Evolutionary conservation across 257 asterid species (phyloP), one percentile per base, ranked within the genome.

Genomic region (Rhazya stricta): DNA sequence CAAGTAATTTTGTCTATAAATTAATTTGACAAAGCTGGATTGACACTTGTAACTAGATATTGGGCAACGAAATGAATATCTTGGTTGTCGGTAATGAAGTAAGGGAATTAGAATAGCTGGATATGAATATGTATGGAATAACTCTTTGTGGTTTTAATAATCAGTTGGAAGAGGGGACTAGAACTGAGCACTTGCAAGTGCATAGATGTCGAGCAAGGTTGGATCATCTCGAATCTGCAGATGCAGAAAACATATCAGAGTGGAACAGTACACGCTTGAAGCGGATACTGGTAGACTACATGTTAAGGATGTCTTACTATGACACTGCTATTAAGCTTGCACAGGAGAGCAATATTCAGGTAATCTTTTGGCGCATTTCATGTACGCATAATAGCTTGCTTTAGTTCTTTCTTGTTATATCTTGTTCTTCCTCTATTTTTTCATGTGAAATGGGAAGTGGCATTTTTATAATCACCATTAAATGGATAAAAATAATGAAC

Each of bases 271-370:
- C 80, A 37, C 91, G 99, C 42, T 82, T 96, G 93, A 93, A 89
- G 72, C 78, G 98, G 63, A 88, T 96, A 82, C 92, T 96, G 63
- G 96, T 96, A 37, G 99, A 96, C 77, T 96, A 96, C 84, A 91
- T 96, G 96, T 74, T 93, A 86, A 88, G 98, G 57, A 93, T 95
- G 98, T 95, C 99, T 21, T 95, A 92, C 81, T 92, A 86, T 74
- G 93, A 88, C 76, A 89, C 98, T 65, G 99, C 99, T 68, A 79
- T 73, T 72, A 91, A 88, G 91, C 91, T 96, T 76, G 95, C 98
- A 42, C 95, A 90, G 84, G 82, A 86, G 85, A 85, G 95, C 88
- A 88, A 88, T 69, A 91, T 93, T 78, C 89, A 89, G 98, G 99
- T 96, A 72, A 75, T 69, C 71, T 70, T 69, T 27, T 71, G 63